Evolutionary conservation across 345 rosid species (phyloP).

Genomic region (Eucalyptus melliodora): DNA sequence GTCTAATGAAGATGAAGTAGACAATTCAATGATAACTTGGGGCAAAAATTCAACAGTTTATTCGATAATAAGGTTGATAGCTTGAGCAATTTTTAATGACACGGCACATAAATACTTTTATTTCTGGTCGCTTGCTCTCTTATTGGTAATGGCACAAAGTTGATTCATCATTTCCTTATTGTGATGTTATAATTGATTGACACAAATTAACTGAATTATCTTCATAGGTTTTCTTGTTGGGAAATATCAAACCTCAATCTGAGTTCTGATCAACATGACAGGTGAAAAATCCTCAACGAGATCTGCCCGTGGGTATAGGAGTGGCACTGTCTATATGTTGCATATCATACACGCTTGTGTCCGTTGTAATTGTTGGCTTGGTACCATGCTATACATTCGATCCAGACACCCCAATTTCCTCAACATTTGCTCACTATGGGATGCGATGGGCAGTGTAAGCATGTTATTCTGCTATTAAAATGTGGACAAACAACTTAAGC

Average conservation of each 20-base stretch:
- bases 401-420: conserved; percentile 96
- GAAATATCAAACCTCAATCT: neutral
- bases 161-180: neutral
- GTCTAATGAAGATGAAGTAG: neutral
- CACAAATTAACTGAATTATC: neutral
- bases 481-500: neutral
- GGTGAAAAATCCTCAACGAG: conserved; percentile 96
- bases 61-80: neutral
- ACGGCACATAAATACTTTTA: neutral
- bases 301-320: conserved; percentile 92
- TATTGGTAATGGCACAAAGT: neutral
- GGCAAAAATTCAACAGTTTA: neutral
- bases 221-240: neutral
- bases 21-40: neutral
- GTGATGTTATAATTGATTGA: neutral
- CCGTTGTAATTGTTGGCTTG: conserved; percentile 82
- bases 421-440: conserved; percentile 79
- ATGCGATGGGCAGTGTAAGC: conserved; percentile 97
- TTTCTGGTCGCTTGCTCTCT: neutral
- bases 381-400: conserved; percentile 91
- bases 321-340: conserved; percentile 80
- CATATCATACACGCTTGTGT: conserved; percentile 75
- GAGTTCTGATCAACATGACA: conserved; percentile 9
- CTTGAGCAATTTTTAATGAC: neutral
- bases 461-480: neutral